phyloP scores from a whole-genome alignment of 1,284 basidiomycete genomes.

The Leccinum subrobustum region DNA sequence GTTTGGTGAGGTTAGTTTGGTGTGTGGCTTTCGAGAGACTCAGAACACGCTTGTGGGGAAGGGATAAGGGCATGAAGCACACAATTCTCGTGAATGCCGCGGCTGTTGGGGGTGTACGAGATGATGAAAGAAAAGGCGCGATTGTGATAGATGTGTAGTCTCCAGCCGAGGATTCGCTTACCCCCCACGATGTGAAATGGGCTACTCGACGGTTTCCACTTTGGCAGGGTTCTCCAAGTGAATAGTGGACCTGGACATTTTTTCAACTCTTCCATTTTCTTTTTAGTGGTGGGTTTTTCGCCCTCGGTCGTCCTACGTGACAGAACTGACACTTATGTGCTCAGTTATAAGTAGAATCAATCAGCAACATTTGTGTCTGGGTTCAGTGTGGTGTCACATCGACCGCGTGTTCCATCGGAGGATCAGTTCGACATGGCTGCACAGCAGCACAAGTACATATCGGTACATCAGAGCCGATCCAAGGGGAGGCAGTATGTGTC shows the following conservation, averaged over 20 bases:
- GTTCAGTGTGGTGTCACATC: neutral
- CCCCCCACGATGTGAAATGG: neutral
- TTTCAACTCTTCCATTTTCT: neutral
- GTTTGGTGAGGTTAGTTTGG: slow-evolving; percentile 16
- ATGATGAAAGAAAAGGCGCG: slow-evolving; percentile 20
- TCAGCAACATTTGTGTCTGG: neutral
- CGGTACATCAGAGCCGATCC: neutral
- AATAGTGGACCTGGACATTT: neutral
- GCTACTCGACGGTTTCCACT: neutral
- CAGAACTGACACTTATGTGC: neutral
- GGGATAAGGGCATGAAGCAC: neutral
- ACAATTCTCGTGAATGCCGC: slow-evolving; percentile 36
- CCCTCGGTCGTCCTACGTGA: neutral
- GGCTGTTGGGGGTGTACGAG: slow-evolving; percentile 22
- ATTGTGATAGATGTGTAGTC: slow-evolving; percentile 9
- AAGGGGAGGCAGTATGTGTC: neutral
- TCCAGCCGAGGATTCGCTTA: neutral
- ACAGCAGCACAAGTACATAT: too few relatives aligned
- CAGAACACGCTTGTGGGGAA: slow-evolving; percentile 2
- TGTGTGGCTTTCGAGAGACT: slow-evolving; percentile 5
- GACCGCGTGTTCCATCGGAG: neutral
- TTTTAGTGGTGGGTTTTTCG: neutral
- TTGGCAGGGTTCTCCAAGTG: neutral
- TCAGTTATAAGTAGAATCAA: neutral
- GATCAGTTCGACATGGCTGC: neutral